Base-by-base conservation (phyloP, 805 yeast species). In the Wickerhamomyces chaumierensis region DNA sequence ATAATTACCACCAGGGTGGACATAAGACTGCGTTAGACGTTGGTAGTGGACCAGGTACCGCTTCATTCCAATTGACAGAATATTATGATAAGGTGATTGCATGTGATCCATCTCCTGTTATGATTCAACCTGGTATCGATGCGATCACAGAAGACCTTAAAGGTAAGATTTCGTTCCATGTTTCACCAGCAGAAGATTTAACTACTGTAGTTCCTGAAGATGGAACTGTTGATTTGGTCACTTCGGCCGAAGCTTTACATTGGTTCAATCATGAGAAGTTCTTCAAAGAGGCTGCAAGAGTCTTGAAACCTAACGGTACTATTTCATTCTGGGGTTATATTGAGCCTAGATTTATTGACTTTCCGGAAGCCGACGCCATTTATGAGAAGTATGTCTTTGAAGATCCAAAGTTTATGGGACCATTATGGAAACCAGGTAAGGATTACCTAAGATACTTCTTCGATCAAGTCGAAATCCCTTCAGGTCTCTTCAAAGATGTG, bases 231-330 rank as follows among this genome's bases (percentile, higher is more conserved):
- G 94, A 81, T 52, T 42, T 85, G 48, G 63, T 85, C 13, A 71
- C 86, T 2, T 82, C 79, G n/a, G 94, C 88, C 0, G 87, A 87
- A 53, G 81, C 87, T 42, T 75, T 71, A n/a, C 96, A 87, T 58
- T 87, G 95, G 95, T 71, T 84, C 41, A 68, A 79, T 40, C 78
- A 73, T 42, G 60, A 62, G 0, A 46, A 47, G 21, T 79, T 78
- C 53, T 76, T 75, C 52, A 48, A 56, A 5, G 75, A 72, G 42
- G 65, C 72, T 2, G 57, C 62, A 17, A 49, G 73, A 5, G 60
- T 75, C 13, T 62, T 85, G 42, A 70, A 69, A 37, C 68, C 73
- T 1, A 64, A 66, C 17, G 94, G 92, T 2, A 78, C 87, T 0
- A 52, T 87, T 36, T 81, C 86, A 0, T 72, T 73, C 47, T 86